phyloP scores from a whole-genome alignment of 2,329 filamentous ascomycete genomes.

The Trichophyton rubrum region DNA sequence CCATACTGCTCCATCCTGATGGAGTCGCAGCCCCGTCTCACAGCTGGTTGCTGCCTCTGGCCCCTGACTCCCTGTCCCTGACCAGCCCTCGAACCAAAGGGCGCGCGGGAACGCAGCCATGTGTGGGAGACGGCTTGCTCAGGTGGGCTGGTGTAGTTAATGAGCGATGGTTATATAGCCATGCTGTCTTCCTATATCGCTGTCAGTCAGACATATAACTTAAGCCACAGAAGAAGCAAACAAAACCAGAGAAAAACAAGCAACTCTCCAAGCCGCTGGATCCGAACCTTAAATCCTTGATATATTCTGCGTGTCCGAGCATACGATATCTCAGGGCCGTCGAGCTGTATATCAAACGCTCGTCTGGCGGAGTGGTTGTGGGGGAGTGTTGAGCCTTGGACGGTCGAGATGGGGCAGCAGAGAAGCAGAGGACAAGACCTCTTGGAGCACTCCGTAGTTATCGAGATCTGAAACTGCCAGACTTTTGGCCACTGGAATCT shows the following conservation, averaged over 20 bases:
- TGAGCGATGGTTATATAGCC: not conserved
- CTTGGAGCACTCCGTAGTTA: too few relatives aligned
- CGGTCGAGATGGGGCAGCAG: too few relatives aligned
- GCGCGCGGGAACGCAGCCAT: not conserved
- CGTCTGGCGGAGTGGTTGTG: too few relatives aligned
- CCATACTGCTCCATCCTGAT: not conserved
- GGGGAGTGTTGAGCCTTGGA: too few relatives aligned
- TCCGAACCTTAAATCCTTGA: constrained; percentile 1
- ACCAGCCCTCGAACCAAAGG: not conserved
- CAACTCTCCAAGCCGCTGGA: not conserved
- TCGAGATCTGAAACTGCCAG: too few relatives aligned
- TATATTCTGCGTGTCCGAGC: not conserved
- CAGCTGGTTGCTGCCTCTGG: not conserved
- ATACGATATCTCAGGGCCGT: not conserved
- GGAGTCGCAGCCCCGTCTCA: not conserved
- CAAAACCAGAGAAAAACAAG: not conserved
- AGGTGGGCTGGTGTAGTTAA: not conserved
- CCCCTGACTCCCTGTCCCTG: not conserved
- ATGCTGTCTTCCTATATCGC: not conserved
- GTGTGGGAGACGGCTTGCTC: not conserved
- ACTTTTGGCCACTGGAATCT: too few relatives aligned
- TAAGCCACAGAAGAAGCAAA: not conserved
- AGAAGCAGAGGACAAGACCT: too few relatives aligned
- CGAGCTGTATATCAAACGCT: too few relatives aligned
- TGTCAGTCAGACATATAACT: too few relatives aligned